Base-by-base conservation (phyloP, 805 yeast genomes). In the Candida verbasci region DNA sequence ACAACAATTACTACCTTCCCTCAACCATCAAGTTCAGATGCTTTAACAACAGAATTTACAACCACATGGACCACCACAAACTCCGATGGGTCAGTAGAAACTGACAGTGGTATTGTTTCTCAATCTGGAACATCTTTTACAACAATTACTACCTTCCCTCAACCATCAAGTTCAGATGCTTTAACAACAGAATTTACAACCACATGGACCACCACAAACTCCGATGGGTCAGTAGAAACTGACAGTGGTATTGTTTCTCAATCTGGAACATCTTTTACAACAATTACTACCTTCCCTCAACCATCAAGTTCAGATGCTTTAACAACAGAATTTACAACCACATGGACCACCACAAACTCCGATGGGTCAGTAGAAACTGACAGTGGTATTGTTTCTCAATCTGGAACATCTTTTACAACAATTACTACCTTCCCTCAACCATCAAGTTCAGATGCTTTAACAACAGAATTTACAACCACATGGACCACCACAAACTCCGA, bases 181-280 rank as follows among this genome's bases (percentile, higher is more conserved):
- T 6, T 43, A 7, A 28, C 37, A 4, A 37, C 38, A 9, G 40
- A 37, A 9, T 47, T 38, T 31, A 37, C 47, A 15, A 47, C 49
- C 7, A 44, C 49, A 1, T 34, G 34, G 26, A 37, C 42, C 4
- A 49, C 52, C 2, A 34, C 41, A 4, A 38, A 39, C 20, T 38
- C 46, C 15, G 39, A 29, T 15, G 44, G 45, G 16, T 43, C 38
- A 6, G 44, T 43, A 27, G 44, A 27, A 16, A 48, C 52, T 17
- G 39, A 38, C 9, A 29, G 40, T 11, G 41, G 50, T 14, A 45
- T 48, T 20, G 50, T 37, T 25, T 35, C 38, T 10, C 18, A 29
- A 17, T n/a, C 22, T 30, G 38, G 33, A 14, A 20, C 34, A 14
- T 29, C 21, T 10, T 30, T 26, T 8, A 24, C 34, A 12, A 35